Evolutionary conservation across 495 filamentous ascomycete species (phyloP).

Genomic region (Achaetomiella virescens): DNA sequence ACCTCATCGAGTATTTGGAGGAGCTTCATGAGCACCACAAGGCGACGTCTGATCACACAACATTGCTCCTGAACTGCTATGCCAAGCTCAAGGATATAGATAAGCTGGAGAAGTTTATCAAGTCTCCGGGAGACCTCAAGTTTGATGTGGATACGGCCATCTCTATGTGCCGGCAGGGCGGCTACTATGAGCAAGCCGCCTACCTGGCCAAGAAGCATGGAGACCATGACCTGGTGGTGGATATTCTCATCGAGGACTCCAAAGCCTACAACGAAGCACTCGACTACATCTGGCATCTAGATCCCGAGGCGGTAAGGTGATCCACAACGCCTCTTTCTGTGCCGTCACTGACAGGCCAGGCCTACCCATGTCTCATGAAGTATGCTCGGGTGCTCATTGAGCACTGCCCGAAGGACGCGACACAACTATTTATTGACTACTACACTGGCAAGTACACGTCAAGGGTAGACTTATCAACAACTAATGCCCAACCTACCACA

Average conservation of each 20-base stretch:
- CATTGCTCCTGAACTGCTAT: constrained; percentile 90
- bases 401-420: constrained; percentile 72
- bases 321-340: neutral
- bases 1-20: constrained; percentile 95
- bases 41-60: constrained; percentile 95
- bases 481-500: constrained; percentile 36
- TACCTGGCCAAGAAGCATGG: constrained; percentile 91
- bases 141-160: constrained; percentile 98
- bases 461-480: constrained; percentile 55
- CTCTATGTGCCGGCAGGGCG: constrained; percentile 93
- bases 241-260: constrained; percentile 91
- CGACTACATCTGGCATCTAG: constrained; percentile 81
- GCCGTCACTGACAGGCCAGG: constrained; percentile 37
- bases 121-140: constrained; percentile 86
- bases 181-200: constrained; percentile 95
- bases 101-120: constrained; percentile 94
- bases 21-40: constrained; percentile 91
- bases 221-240: constrained; percentile 88
- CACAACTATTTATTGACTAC: constrained; percentile 83
- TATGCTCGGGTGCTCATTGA: constrained; percentile 86
- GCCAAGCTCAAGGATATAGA: constrained; percentile 93
- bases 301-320: constrained; percentile 66
- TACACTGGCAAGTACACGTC: constrained; percentile 81
- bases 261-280: constrained; percentile 82
- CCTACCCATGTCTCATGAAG: constrained; percentile 87